Evolutionary conservation across 768 basidiomycete genomes (phyloP).

Genomic region (Suillus placidus): DNA sequence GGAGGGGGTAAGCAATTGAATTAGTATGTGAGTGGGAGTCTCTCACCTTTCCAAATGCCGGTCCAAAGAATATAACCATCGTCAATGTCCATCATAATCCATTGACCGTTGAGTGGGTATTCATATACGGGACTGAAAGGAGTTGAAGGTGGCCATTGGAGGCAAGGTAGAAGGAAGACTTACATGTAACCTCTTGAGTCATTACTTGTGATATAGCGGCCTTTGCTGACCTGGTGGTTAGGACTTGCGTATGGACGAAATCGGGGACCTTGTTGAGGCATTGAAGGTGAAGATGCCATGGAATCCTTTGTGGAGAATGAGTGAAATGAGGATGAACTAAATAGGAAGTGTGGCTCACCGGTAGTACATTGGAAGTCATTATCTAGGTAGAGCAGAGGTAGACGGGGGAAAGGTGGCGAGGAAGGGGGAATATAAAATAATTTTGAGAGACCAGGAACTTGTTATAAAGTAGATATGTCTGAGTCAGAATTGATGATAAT

Average conservation of each 20-base stretch:
- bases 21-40: background rate
- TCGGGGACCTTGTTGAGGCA: slow-evolving; percentile 35
- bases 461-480: slow-evolving; percentile 24
- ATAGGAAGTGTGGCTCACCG: slow-evolving; percentile 36
- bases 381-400: slow-evolving; percentile 5
- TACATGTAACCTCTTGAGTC: slow-evolving; percentile 90
- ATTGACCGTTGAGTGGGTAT: slow-evolving; percentile 86
- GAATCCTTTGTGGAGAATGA: slow-evolving; percentile 30
- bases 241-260: slow-evolving; percentile 74
- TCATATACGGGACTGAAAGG: slow-evolving; percentile 75
- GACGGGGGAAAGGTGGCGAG: slow-evolving; percentile 13
- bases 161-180: slow-evolving; percentile 27
- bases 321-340: slow-evolving; percentile 7
- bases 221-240: slow-evolving; percentile 81
- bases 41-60: slow-evolving; percentile 88
- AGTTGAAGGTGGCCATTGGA: slow-evolving; percentile 9
- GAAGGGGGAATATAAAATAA: slow-evolving; percentile 24
- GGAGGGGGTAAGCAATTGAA: slow-evolving; percentile 15
- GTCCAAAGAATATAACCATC: slow-evolving; percentile 93
- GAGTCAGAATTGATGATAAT: slow-evolving; percentile 27
- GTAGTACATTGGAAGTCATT: slow-evolving; percentile 50
- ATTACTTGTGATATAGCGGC: slow-evolving; percentile 87
- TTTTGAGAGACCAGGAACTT: slow-evolving; percentile 19
- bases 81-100: slow-evolving; percentile 97
- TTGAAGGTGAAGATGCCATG: slow-evolving; percentile 32